Conservation (phyloP, 2,329 filamentous ascomycete genomes). For the Botrytis tulipae region DNA sequence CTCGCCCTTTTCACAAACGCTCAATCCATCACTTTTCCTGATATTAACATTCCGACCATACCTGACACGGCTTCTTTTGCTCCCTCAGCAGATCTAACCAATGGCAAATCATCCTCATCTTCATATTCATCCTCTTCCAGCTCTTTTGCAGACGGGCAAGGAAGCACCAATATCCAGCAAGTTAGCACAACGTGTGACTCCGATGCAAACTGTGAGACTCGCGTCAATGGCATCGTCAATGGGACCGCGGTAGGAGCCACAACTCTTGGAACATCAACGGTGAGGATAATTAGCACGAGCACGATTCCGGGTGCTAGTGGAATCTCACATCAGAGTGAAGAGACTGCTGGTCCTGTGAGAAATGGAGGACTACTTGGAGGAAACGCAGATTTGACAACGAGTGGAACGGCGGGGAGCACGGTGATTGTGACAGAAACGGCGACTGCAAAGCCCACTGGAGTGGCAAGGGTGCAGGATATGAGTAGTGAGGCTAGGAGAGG, state of each 20-base stretch:
- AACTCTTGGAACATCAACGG: background rate
- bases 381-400: background rate
- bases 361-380: background rate
- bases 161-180: background rate
- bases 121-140: slow-evolving; percentile 14
- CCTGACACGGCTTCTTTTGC: background rate
- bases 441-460: background rate
- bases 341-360: background rate
- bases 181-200: background rate
- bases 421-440: background rate
- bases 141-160: background rate
- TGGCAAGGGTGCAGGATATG: background rate
- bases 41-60: background rate
- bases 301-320: background rate
- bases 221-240: background rate
- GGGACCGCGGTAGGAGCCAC: background rate
- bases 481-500: background rate
- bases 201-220: slow-evolving; percentile 5
- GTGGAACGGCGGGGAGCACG: slow-evolving; percentile 6
- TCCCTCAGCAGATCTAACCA: background rate
- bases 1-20: background rate
- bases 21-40: background rate
- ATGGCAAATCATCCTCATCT: background rate
- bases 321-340: background rate
- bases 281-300: background rate